Base-by-base conservation (phyloP, 768 basidiomycete species). In the Agrocybe chaxingu region DNA sequence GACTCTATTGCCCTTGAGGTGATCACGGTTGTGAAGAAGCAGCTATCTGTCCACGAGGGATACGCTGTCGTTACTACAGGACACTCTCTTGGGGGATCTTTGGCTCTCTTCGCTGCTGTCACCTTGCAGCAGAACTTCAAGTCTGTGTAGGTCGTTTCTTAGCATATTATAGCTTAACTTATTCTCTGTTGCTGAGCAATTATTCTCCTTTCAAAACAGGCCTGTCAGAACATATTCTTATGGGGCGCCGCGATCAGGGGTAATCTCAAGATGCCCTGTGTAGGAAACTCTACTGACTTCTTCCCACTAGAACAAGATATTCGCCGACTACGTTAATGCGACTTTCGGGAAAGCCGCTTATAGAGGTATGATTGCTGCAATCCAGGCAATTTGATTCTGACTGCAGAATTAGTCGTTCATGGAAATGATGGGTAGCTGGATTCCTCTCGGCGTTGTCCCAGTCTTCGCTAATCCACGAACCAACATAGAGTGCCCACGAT, bases 71-170 rank as follows among this genome's bases (percentile, higher is more conserved):
- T 77, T 7, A 74, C 74, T 0, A 68, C 70, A 4, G 81, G 81
- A 0, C 81, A 83, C 57, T 82, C 80, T 1, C 62, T 81, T 8
- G 81, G 81, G 8, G 81, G 79, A 6, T 66, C 79, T 0, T 60
- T 83, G 4, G 72, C 81, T 1, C 67, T 75, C 2, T 62, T 82
- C 1, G 77, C 73, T 1, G 76, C 77, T 2, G 64, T 81, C 10
- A 64, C 73, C 3, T 49, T 81, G 13, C 69, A 71, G 46, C 66
- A 71, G 42, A 71, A 73, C 39, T 75, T 78, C 54, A 55, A 52
- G 18, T 42, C 34, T 10, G 50, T 35, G 55, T 59, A 7, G 34
- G 55, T 48, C 10, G 3, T 7, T 9, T 38, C 5, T 1, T 18
- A 18, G 12, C 37, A 31, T 9, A 34, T 36, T 5, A 7, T 6